phyloP scores from a whole-genome alignment of 352 stramenopile species.

The Phytopythium sindhum region DNA sequence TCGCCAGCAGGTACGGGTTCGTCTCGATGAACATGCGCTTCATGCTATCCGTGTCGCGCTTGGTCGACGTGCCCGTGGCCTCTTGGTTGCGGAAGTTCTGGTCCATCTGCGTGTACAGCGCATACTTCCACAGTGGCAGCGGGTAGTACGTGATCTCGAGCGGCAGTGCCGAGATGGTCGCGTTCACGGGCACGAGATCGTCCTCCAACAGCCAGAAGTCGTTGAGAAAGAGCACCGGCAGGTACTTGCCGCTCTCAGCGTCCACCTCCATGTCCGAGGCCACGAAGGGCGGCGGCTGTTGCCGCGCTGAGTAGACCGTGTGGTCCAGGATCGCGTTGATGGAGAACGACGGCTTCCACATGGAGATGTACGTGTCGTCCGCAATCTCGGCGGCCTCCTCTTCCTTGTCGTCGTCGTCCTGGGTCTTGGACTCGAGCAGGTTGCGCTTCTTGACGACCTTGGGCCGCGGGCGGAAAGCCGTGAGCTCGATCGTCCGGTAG shows the following conservation, averaged over 20 bases:
- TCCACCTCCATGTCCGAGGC: slow-evolving; percentile 57
- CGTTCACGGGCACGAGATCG: slow-evolving; percentile 88
- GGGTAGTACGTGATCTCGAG: slow-evolving; percentile 87
- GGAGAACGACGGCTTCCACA: slow-evolving; percentile 78
- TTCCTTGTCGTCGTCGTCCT: slow-evolving; percentile 13
- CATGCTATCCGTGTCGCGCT: slow-evolving; percentile 90
- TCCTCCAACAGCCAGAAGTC: slow-evolving; percentile 94
- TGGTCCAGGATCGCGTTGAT: slow-evolving; percentile 76
- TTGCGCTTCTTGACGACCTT: slow-evolving; percentile 81
- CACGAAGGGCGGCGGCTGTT: slow-evolving; percentile 67
- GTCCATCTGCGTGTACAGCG: slow-evolving; percentile 92
- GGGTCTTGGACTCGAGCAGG: slow-evolving; percentile 36
- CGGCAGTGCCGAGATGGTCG: slow-evolving; percentile 68
- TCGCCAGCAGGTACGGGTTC: slow-evolving; percentile 94
- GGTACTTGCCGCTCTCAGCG: slow-evolving; percentile 62
- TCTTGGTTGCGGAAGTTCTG: slow-evolving; percentile 92
- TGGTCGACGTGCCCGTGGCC: slow-evolving; percentile 87
- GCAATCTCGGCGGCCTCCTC: slow-evolving; percentile 11
- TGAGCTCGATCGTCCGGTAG: slow-evolving; percentile 61
- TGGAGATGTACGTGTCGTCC: slow-evolving; percentile 51
- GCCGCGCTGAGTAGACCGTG: slow-evolving; percentile 52
- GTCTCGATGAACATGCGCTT: slow-evolving; percentile 97
- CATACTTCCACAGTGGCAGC: slow-evolving; percentile 89
- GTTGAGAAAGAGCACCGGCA: slow-evolving; percentile 90
- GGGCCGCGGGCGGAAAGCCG: slow-evolving; percentile 67